Evolutionary conservation across 257 asterid species (phyloP), one percentile per base, ranked within the genome.

Genomic region (Ilex aquifolium): DNA sequence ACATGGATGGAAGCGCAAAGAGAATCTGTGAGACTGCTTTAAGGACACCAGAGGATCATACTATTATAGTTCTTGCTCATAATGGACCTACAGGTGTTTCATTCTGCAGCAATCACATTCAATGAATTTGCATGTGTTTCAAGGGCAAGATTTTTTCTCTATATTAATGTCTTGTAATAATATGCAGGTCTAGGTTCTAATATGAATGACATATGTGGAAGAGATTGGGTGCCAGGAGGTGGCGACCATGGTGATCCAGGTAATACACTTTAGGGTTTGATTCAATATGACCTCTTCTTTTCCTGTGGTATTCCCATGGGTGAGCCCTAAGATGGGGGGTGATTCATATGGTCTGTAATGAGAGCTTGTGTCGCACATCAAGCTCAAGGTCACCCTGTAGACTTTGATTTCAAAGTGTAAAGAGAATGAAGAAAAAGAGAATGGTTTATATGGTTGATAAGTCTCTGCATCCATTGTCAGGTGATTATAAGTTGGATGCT

Each of bases 231-330:
- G 39, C n/a, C 6, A 60, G 91, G 72, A 40, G 97, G 79, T 39
- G 98, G 98, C 63, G 98, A 91, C 68, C 85, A 86, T 68, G 98
- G 98, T 6, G 98, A 91, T 81, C 92, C 93, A 62, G 98, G 98
- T 91, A 77, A 75, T 63, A 36, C 42, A 4, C 27, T 4, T 11
- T 31, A 12, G 10, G 5, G 14, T 49, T 49, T 12, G 54, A 49
- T 49, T 11, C n/a, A 2, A 49, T 7, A 0, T 44, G 13, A 13
- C 50, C 0, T 44, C 1, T 44, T 44, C 50, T 13, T 7, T 7
- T 13, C 50, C 50, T 13, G 13, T 44, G 50, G 50, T 7, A 8
- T 8, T 13, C 9, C 13, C 11, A 13, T 13, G 11, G 50, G 50
- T 44, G 50, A 44, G 50, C 13, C 50, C 11, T 13, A 13, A 44